phyloP scores from a whole-genome alignment of 2,329 filamentous ascomycete species.

The Fusarium anguioides region DNA sequence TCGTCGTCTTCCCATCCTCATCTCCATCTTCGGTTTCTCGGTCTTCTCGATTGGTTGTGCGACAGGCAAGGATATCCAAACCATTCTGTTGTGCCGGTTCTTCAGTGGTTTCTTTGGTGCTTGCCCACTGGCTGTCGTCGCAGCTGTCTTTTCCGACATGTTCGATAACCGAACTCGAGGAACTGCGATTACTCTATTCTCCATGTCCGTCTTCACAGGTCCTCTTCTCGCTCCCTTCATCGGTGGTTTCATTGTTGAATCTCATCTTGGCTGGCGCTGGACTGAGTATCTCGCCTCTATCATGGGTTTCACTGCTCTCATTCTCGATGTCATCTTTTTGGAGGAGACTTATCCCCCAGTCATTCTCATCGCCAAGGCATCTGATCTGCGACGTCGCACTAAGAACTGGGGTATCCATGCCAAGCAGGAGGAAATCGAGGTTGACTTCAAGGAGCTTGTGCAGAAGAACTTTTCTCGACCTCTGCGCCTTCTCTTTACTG shows the following conservation, averaged over 20 bases:
- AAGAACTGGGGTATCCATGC: constrained; percentile 78
- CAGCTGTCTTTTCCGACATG: constrained; percentile 78
- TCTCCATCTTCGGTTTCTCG: constrained; percentile 76
- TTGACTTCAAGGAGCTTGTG: constrained; percentile 71
- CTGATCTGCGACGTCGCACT: constrained; percentile 70
- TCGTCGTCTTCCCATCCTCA: constrained; percentile 69
- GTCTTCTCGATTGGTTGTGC: constrained; percentile 74
- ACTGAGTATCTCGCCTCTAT: constrained; percentile 73
- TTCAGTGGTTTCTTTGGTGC: constrained; percentile 79
- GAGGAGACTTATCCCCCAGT: constrained; percentile 77
- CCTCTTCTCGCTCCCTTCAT: constrained; percentile 75
- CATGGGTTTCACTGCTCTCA: constrained; percentile 71
- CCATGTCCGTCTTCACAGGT: constrained; percentile 69
- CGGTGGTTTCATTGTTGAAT: constrained; percentile 73
- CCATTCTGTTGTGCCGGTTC: constrained; percentile 77
- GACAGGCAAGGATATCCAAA: constrained; percentile 74
- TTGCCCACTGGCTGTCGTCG: constrained; percentile 74
- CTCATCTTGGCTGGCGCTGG: constrained; percentile 77
- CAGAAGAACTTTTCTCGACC: constrained; percentile 76
- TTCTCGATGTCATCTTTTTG: constrained; percentile 70
- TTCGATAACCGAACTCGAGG: constrained; percentile 73
- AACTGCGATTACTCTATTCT: constrained; percentile 57
- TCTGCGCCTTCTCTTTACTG: constrained; percentile 71
- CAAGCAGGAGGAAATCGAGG: constrained; percentile 77
- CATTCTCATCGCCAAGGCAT: constrained; percentile 70